Base-by-base conservation (phyloP, 352 stramenopile species). In the Globisporangium spinosum region DNA sequence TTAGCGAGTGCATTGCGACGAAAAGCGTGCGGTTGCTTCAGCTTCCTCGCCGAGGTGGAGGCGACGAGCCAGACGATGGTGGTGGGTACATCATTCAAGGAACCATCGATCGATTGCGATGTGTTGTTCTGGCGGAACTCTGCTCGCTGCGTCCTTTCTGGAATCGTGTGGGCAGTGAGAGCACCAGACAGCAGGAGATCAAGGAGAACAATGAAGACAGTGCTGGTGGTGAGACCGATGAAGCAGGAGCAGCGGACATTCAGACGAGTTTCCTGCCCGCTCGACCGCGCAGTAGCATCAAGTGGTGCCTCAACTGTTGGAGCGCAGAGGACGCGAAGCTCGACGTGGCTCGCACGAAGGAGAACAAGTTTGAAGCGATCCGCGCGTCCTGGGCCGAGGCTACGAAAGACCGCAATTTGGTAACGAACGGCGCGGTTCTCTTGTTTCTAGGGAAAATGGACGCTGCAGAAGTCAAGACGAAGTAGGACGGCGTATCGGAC, bases 1-100 rank as follows among this genome's bases (percentile, higher is more conserved):
- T 93, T 9, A 27, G 45, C 35, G 69, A 79, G 58, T 43, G 67
- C 3, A 69, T 62, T 9, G 73, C 66, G 25, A 75, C 69, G n/a
- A 76, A 82, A 8, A 53, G 74, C 2, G 70, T 77, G 32, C 72
- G 69, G 2, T 38, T 91, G 25, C 64, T 89, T n/a, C 85, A 95
- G 65, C 68, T 91, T 22, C 87, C 85, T n/a, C 66, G 67, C 51
- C 57, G 78, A 58, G 47, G 22, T 15, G 57, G 29, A 15, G n/a
- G 20, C 13, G 22, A 49, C 6, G n/a, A 32, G 5, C 32, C 10
- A 25, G 64, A 69, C 9, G 49, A 73, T 3, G 70, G 67, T 20
- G 35, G 58, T 34, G 73, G 71, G 0, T 92, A 86, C 57, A 90
- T 93, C 17, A 56, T 95, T 10, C 80, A 94, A 72, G 82, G 76